Percentiles rank a stretch among this genome's conserved stretches.
Evolutionary conservation across 2,329 filamentous ascomycete genomes (phyloP).

Genomic region (Curvularia eragrostidis): DNA sequence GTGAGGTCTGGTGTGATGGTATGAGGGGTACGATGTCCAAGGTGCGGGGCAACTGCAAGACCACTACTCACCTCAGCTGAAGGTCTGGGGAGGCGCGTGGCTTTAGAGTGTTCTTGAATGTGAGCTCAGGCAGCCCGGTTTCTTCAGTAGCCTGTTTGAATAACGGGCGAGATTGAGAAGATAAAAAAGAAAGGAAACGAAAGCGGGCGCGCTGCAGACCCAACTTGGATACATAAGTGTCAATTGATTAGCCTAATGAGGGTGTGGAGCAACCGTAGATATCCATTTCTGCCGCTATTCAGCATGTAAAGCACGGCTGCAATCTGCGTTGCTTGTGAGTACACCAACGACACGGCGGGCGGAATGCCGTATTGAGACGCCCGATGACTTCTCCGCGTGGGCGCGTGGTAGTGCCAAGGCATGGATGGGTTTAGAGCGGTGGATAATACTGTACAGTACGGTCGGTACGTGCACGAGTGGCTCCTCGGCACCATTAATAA

Average conservation of each 20-base stretch:
- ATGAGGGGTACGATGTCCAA: conserved; percentile 21
- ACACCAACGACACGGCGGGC: conserved; percentile 20
- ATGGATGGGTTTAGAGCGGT: background rate
- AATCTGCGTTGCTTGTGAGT: conserved; percentile 24
- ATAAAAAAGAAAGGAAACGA: background rate
- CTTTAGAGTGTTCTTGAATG: conserved; percentile 1
- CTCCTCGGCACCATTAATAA: conserved; percentile 13
- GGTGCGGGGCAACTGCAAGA: conserved; percentile 24
- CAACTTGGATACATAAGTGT: conserved; percentile 12
- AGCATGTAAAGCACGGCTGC: conserved; percentile 16
- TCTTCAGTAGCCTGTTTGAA: conserved; percentile 7
- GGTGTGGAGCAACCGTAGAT: conserved; percentile 15
- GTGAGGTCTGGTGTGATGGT: conserved; percentile 12
- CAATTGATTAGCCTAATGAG: conserved; percentile 46
- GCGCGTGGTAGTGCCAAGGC: conserved; percentile 5
- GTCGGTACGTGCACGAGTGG: background rate
- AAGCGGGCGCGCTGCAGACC: conserved; percentile 6
- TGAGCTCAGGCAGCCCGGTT: conserved; percentile 1
- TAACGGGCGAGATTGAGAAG: conserved; percentile 1
- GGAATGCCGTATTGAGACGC: conserved; percentile 25
- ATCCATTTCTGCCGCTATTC: conserved; percentile 17
- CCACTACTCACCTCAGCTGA: conserved; percentile 26
- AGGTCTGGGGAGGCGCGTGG: conserved; percentile 4
- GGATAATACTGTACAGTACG: too few relatives aligned
- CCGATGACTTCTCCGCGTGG: background rate